Base-by-base conservation (phyloP, 2,329 filamentous ascomycete genomes). In the Teratosphaeria epicoccoides region DNA sequence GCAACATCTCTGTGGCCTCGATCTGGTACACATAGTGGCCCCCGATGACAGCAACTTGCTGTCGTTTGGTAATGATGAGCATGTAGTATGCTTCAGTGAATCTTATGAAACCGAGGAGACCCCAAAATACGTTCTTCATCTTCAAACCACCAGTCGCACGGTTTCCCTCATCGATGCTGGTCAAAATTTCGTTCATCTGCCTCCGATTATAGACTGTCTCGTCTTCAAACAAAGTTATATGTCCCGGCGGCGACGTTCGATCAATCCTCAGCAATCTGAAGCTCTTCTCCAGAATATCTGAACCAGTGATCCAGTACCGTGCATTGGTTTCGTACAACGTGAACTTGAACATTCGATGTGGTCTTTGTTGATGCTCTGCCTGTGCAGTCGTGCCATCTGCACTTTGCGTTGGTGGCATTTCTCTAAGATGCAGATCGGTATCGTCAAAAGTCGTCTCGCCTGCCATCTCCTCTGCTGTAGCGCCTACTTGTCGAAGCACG, bases 21-120 rank as follows among this genome's bases (percentile, higher is more conserved):
- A 98, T 82, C 70, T 95, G 89, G 67, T 97, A 97, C 55, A 97
- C 79, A 64, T 95, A 95, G 67, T 97, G 93, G 0, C 93, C 93
- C 17, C 93, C 93, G 23, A 98, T 79, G 84, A 96, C 91, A 44
- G 93, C 93, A 2, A 95, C 90, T 53, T 94, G 94, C 64, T 87
- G 93, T 72, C 94, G 84, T 71, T 97, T 97, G 37, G 90, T 96
- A 63, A 97, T 90, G 47, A 97, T 73, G 25, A 97, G 78, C 90
- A 98, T 97, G 68, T 98, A 98, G 68, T 94, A 96, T 2, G 88
- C 83, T 1, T 91, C 89, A 0, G 93, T 98, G 68, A 98, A 97
- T 55, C 87, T 81, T 68, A 98, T 93, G 68, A 98, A 98, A 3
- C 93, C 93, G 24, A 98, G 74, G 24, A 98, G 72, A 1, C 93